phyloP scores from a whole-genome alignment of 2,329 filamentous ascomycete species.

The Penicillium sp. region DNA sequence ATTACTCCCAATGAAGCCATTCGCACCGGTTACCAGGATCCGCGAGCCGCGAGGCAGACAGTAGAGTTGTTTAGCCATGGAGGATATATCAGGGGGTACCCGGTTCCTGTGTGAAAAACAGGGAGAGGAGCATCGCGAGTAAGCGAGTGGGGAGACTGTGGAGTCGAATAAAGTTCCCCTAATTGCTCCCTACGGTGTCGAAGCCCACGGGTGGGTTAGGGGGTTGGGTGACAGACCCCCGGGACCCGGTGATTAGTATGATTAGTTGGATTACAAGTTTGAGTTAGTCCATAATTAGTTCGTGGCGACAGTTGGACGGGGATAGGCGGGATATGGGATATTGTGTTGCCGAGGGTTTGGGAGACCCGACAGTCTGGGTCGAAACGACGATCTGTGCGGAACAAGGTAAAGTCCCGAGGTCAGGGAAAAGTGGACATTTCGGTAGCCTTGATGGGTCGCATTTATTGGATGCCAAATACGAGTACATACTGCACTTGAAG shows the following conservation, averaged over 20 bases:
- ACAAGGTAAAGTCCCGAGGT: neutral
- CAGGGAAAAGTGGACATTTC: neutral
- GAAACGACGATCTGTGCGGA: neutral
- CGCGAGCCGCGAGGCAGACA: constrained; percentile 13
- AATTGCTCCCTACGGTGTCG: neutral
- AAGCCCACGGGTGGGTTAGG: neutral
- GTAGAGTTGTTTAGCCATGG: neutral
- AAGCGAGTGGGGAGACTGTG: neutral
- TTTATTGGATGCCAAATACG: too few relatives aligned
- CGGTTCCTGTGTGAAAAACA: neutral
- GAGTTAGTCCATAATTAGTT: neutral
- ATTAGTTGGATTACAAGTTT: neutral
- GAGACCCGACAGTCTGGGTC: neutral
- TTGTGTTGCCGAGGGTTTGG: neutral
- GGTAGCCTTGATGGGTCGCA: neutral
- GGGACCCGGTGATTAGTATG: neutral
- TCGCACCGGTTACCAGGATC: constrained; percentile 47
- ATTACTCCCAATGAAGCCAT: constrained; percentile 45
- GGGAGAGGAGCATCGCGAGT: neutral
- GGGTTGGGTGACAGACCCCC: neutral
- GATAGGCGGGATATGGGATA: neutral
- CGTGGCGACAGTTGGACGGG: neutral
- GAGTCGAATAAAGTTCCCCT: neutral
- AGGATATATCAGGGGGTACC: neutral
- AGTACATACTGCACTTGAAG: neutral